A percentile compares a stretch with the other conserved stretches of the same genome.
phyloP scores from a whole-genome alignment of 2,329 filamentous ascomycete genomes.

The Nemania sp. region DNA sequence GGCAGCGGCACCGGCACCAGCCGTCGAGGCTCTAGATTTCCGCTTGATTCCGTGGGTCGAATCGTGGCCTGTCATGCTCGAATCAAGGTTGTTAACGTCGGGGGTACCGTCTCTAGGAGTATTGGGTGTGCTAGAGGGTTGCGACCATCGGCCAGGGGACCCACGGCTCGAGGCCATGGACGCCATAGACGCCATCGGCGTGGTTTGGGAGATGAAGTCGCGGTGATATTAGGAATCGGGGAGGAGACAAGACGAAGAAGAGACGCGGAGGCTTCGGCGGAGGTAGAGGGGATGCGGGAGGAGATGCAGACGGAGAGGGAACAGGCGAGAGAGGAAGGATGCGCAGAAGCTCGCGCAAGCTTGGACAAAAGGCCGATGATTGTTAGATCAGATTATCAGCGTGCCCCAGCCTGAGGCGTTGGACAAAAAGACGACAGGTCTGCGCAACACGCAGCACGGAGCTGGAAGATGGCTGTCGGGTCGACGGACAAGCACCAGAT shows the following conservation, averaged over 20 bases:
- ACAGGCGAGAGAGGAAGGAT: background rate
- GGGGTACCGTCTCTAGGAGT: conserved; percentile 28
- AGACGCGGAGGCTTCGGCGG: background rate
- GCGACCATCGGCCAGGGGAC: conserved; percentile 37
- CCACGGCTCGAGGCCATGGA: conserved; percentile 38
- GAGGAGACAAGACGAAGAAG: background rate
- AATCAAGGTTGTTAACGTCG: conserved; percentile 34
- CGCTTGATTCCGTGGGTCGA: conserved; percentile 33
- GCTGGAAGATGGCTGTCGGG: background rate
- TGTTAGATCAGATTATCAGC: background rate
- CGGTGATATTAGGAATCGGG: background rate
- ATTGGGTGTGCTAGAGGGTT: conserved; percentile 32
- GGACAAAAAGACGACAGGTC: background rate
- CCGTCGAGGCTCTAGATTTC: conserved; percentile 34
- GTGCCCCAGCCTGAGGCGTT: background rate
- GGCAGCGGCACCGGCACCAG: conserved; percentile 21
- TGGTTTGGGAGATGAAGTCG: background rate
- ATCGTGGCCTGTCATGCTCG: conserved; percentile 35
- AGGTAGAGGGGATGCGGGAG: background rate
- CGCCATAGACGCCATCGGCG: conserved; percentile 15
- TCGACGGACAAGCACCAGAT: background rate
- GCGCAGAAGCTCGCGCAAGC: background rate
- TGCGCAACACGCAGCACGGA: background rate
- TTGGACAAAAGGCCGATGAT: background rate
- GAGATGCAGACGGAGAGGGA: background rate